A percentile compares a stretch with the other conserved stretches of the same genome.
Conservation (phyloP, 2,329 filamentous ascomycete species). For the Cladosporium oxysporum region DNA sequence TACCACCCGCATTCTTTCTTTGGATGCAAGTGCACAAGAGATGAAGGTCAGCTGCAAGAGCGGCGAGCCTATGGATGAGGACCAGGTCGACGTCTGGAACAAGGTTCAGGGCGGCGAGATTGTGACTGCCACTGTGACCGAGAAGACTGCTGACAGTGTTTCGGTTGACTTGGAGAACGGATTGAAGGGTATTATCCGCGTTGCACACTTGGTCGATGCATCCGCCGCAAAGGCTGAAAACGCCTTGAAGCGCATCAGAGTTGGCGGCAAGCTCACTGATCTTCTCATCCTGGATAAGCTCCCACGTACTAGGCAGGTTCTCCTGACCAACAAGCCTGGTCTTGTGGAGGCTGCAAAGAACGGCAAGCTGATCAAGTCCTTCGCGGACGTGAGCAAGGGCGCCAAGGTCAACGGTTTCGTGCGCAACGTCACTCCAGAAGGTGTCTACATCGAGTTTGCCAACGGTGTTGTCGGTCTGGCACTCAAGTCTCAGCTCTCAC, state of each 20-base stretch:
- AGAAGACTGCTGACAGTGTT: conserved; percentile 46
- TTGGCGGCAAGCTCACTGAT: conserved; percentile 79
- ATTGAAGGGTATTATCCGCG: conserved; percentile 74
- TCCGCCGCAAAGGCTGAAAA: conserved; percentile 75
- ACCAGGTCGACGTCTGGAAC: conserved; percentile 72
- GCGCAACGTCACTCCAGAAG: conserved; percentile 77
- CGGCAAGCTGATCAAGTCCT: conserved; percentile 68
- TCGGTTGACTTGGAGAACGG: conserved; percentile 73
- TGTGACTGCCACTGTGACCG: conserved; percentile 68
- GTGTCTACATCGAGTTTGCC: conserved; percentile 86
- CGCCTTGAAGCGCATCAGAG: conserved; percentile 75
- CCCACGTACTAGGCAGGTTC: conserved; percentile 71
- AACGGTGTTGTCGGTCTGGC: conserved; percentile 75
- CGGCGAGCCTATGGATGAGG: conserved; percentile 73
- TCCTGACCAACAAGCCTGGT: conserved; percentile 79
- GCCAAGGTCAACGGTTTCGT: conserved; percentile 75
- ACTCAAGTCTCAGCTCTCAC: conserved; percentile 73
- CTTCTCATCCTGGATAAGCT: conserved; percentile 88
- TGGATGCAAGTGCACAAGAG: conserved; percentile 69
- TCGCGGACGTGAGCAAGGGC: conserved; percentile 72
- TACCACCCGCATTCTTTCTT: conserved; percentile 80
- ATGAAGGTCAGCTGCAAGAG: conserved; percentile 94
- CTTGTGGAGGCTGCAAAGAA: conserved; percentile 74
- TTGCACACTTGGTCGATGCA: conserved; percentile 82
- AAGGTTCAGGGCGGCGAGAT: conserved; percentile 71